phyloP scores from a whole-genome alignment of 345 rosid genomes.

The Citrus trifoliata region DNA sequence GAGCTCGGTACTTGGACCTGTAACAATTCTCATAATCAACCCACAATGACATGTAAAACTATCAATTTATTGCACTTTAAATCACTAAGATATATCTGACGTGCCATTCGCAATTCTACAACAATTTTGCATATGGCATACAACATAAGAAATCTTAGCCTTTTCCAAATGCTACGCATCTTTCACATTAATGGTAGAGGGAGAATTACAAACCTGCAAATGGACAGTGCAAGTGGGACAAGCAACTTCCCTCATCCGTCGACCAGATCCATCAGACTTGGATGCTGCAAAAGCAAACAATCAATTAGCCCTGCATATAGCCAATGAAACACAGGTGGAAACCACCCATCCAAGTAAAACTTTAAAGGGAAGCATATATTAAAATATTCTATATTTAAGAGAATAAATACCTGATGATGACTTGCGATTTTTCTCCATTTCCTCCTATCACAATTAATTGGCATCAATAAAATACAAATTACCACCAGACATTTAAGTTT shows the following conservation, averaged over 20 bases:
- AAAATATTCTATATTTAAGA: too few relatives aligned
- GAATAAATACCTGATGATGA: constrained; percentile 53
- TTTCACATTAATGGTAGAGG: background rate
- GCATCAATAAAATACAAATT: constrained; percentile 3
- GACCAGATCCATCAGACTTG: constrained; percentile 64
- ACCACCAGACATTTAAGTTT: background rate
- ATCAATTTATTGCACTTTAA: background rate
- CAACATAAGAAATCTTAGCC: background rate
- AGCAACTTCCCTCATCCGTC: constrained; percentile 93
- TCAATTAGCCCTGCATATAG: background rate
- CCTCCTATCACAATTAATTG: constrained; percentile 66
- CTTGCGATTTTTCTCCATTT: constrained; percentile 88
- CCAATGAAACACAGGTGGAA: background rate
- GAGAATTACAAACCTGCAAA: constrained; percentile 63
- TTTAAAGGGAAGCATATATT: background rate
- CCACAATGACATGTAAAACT: background rate
- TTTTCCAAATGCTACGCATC: background rate
- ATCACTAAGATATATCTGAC: background rate
- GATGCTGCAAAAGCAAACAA: constrained; percentile 41
- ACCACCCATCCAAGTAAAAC: background rate
- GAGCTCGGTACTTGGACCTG: constrained; percentile 99
- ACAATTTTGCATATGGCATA: background rate
- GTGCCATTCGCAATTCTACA: background rate
- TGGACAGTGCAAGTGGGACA: constrained; percentile 99
- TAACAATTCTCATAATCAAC: constrained; percentile 8